Conservation (phyloP, 2,329 filamentous ascomycete species). For the Fusarium duplospermum region DNA sequence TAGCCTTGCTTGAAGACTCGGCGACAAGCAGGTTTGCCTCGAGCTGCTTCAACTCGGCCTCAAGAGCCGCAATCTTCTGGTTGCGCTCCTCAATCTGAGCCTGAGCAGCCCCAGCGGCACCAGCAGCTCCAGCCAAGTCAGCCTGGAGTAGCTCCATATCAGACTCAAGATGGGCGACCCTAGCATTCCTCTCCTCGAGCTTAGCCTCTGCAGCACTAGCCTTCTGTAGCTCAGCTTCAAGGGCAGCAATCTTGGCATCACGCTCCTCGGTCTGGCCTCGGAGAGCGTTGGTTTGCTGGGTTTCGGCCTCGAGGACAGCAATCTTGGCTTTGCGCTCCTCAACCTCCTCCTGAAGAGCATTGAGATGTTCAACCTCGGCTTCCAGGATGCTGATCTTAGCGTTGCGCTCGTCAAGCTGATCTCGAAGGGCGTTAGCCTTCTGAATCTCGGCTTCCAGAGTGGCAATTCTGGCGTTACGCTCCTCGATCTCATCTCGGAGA, state of each 20-base stretch:
- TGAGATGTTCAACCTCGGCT: slow-evolving; percentile 39
- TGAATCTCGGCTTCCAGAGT: slow-evolving; percentile 50
- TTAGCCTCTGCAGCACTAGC: slow-evolving; percentile 23
- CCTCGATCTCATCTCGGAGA: slow-evolving; percentile 25
- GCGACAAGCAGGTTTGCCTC: slow-evolving; percentile 41
- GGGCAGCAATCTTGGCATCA: slow-evolving; percentile 31
- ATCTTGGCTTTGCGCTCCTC: slow-evolving; percentile 33
- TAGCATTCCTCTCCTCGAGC: slow-evolving; percentile 35
- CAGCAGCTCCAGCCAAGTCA: slow-evolving; percentile 34
- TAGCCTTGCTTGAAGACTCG: slow-evolving; percentile 55
- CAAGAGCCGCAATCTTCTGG: slow-evolving; percentile 56
- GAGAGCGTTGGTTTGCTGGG: slow-evolving; percentile 26
- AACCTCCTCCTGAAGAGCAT: slow-evolving; percentile 13
- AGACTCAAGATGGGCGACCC: slow-evolving; percentile 40
- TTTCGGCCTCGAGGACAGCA: slow-evolving; percentile 23
- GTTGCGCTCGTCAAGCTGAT: slow-evolving; percentile 51
- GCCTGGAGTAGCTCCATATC: slow-evolving; percentile 50
- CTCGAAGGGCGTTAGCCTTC: not conserved
- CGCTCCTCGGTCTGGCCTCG: slow-evolving; percentile 34
- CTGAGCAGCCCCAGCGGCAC: slow-evolving; percentile 29
- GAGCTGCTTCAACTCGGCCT: slow-evolving; percentile 48
- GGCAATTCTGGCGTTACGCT: slow-evolving; percentile 30
- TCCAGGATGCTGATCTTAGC: slow-evolving; percentile 57
- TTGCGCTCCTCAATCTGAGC: slow-evolving; percentile 52
- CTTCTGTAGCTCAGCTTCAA: slow-evolving; percentile 36